phyloP scores from a whole-genome alignment of 2,329 filamentous ascomycete species.

The Alternaria conjuncta region DNA sequence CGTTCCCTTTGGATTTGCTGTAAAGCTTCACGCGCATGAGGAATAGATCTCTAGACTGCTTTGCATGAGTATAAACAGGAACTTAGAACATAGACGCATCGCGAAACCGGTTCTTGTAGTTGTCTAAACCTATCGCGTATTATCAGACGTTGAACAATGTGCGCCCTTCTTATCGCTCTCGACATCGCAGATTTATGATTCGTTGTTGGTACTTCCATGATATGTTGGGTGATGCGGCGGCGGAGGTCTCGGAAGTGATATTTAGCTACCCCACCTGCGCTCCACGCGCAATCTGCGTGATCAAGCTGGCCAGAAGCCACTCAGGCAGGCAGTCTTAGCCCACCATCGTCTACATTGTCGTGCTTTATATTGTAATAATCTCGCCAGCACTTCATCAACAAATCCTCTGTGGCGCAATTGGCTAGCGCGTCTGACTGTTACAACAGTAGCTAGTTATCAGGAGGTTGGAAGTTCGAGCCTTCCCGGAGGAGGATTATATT shows the following conservation, averaged over 20 bases:
- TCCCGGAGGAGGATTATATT: constrained; percentile 27
- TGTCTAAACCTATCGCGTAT: accelerated
- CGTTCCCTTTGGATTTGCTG: no score
- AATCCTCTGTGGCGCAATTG: constrained; percentile 53
- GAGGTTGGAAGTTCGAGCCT: constrained; percentile 37
- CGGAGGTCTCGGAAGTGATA: no score
- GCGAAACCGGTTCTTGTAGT: not conserved
- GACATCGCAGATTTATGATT: no score
- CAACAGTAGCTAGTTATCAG: constrained; percentile 36
- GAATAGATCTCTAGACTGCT: not conserved
- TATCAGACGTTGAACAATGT: accelerated
- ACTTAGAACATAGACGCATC: not conserved
- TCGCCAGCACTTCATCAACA: not conserved
- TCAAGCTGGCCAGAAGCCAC: not conserved
- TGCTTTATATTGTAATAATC: not conserved
- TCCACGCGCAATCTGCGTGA: not conserved
- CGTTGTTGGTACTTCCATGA: not conserved
- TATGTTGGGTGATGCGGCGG: accelerated
- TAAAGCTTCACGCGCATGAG: no score
- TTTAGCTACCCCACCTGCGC: not conserved
- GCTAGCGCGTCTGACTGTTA: constrained; percentile 69
- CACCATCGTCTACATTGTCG: accelerated
- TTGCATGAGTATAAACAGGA: not conserved
- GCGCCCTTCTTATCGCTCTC: not conserved
- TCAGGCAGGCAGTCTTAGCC: no score